Evolutionary conservation across 805 yeast species (phyloP).

Genomic region (Hanseniaspora pseudoguilliermondii): DNA sequence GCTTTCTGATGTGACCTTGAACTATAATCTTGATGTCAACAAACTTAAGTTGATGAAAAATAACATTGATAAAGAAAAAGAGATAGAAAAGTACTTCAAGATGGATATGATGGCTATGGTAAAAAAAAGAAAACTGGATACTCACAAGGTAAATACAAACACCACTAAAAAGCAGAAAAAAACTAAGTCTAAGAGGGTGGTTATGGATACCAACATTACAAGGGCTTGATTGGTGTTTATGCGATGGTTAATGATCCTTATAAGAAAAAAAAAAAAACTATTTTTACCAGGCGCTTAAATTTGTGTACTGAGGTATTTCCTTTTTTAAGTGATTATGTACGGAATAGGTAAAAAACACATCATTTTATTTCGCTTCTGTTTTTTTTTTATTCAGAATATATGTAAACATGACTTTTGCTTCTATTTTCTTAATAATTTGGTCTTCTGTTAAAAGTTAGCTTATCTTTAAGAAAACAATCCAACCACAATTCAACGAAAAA

Average conservation of each 20-base stretch:
- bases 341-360: not conserved
- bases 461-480: not conserved
- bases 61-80: not conserved
- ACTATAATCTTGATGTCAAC: constrained; percentile 3
- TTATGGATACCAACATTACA: not conserved
- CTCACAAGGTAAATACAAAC: not conserved
- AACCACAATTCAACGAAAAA: not conserved
- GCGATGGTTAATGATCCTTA: no score
- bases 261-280: no score
- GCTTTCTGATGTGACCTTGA: not conserved
- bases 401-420: not conserved
- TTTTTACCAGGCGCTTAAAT: not conserved
- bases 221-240: not conserved
- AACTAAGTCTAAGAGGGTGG: not conserved
- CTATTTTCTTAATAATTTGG: not conserved
- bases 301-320: not conserved
- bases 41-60: not conserved
- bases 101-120: not conserved
- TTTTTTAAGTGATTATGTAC: not conserved
- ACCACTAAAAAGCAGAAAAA: not conserved
- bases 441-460: no score
- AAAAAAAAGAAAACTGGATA: not conserved
- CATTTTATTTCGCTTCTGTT: not conserved
- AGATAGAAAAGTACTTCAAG: not conserved
- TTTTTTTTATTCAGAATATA: not conserved